Evolutionary conservation across 352 stramenopile species (phyloP).

Genomic region (Globisporangium orthogonon): DNA sequence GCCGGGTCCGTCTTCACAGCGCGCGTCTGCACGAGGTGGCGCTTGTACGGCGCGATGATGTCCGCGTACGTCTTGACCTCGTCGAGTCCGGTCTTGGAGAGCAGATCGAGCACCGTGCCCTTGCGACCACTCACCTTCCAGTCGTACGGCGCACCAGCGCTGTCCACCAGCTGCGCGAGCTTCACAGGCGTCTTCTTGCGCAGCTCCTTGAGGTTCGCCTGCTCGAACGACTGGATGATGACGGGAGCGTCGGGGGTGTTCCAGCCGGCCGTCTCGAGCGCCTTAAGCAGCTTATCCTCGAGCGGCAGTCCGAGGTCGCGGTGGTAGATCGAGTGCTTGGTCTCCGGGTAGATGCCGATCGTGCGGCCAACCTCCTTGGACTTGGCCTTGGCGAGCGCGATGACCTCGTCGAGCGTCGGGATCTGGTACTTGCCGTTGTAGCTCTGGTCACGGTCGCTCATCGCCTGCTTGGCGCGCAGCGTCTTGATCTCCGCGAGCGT

Average conservation of each 20-base stretch:
- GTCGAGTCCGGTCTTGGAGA: slow-evolving; percentile 46
- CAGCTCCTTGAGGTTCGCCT: slow-evolving; percentile 60
- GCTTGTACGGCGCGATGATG: slow-evolving; percentile 78
- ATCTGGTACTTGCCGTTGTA: slow-evolving; percentile 85
- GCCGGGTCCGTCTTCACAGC: slow-evolving; percentile 29
- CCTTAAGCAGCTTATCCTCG: slow-evolving; percentile 70
- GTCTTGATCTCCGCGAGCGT: slow-evolving; percentile 88
- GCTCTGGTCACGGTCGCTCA: slow-evolving; percentile 67
- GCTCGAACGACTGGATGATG: slow-evolving; percentile 74
- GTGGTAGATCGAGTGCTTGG: slow-evolving; percentile 83
- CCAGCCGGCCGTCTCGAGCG: slow-evolving; percentile 66
- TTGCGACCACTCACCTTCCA: slow-evolving; percentile 50
- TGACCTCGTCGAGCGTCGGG: slow-evolving; percentile 86
- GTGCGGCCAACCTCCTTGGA: slow-evolving; percentile 45
- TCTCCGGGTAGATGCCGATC: slow-evolving; percentile 85
- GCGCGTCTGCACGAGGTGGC: slow-evolving; percentile 56
- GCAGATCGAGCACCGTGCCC: slow-evolving; percentile 43
- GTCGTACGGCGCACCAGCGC: slow-evolving; percentile 41
- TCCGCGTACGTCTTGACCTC: slow-evolving; percentile 64
- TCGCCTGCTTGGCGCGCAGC: slow-evolving; percentile 72
- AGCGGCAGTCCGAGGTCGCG: slow-evolving; percentile 59
- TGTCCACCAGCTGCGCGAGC: slow-evolving; percentile 53
- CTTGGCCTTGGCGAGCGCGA: slow-evolving; percentile 71
- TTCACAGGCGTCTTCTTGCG: slow-evolving; percentile 59
- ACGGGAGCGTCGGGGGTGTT: slow-evolving; percentile 56